phyloP scores from a whole-genome alignment of 1,139 yeast species.

The Pichia sp. region DNA sequence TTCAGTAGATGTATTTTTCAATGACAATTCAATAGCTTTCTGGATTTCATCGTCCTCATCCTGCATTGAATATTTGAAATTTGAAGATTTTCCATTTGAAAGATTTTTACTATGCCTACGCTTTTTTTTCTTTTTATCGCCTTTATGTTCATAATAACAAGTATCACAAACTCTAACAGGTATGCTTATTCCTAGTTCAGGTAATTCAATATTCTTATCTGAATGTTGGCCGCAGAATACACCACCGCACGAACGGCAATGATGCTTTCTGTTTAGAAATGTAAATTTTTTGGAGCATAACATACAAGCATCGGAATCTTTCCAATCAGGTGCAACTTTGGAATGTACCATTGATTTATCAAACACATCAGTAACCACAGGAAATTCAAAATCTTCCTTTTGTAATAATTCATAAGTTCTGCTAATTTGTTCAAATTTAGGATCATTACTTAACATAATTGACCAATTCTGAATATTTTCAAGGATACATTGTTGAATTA shows the following conservation, averaged over 20 bases:
- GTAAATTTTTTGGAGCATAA: constrained; percentile 78
- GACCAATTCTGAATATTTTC: constrained; percentile 75
- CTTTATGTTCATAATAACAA: constrained; percentile 46
- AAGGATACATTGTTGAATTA: constrained; percentile 56
- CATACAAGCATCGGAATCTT: constrained; percentile 94
- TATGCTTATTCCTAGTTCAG: constrained; percentile 78
- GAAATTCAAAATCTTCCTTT: constrained; percentile 64
- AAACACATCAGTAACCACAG: constrained; percentile 38
- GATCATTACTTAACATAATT: constrained; percentile 61
- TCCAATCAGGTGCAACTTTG: constrained; percentile 97
- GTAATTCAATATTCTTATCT: constrained; percentile 59
- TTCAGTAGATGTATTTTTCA: constrained; percentile 40
- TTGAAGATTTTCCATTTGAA: not conserved
- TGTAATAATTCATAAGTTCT: constrained; percentile 55
- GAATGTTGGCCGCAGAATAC: constrained; percentile 86
- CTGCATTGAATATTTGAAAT: constrained; percentile 24
- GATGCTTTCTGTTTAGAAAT: constrained; percentile 86
- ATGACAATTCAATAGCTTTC: constrained; percentile 71
- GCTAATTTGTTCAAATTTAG: constrained; percentile 61
- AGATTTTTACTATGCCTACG: constrained; percentile 12
- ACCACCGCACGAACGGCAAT: constrained; percentile 96
- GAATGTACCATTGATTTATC: constrained; percentile 66
- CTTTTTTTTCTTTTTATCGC: constrained; percentile 16
- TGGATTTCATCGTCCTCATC: constrained; percentile 72
- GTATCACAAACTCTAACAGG: constrained; percentile 94